phyloP scores from a whole-genome alignment of 2,329 filamentous ascomycete species.

The Trichoderma sp. region DNA sequence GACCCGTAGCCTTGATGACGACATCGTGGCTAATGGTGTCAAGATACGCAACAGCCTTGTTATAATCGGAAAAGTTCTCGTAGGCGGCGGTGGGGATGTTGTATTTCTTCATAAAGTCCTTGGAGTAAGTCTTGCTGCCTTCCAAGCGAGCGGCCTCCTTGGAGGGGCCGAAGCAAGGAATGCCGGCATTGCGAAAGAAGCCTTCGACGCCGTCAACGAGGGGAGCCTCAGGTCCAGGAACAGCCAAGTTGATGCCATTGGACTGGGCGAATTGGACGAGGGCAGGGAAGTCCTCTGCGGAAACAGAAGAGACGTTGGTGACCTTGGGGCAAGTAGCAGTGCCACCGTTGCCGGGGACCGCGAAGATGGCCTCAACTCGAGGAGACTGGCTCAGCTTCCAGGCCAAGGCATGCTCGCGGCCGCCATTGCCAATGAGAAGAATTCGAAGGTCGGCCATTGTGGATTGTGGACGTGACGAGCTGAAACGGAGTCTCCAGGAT shows the following conservation, averaged over 20 bases:
- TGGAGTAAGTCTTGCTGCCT: slow-evolving; percentile 94
- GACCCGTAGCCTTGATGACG: slow-evolving; percentile 90
- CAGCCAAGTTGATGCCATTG: slow-evolving; percentile 74
- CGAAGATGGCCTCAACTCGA: slow-evolving; percentile 70
- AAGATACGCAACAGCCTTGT: slow-evolving; percentile 70
- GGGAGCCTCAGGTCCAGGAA: slow-evolving; percentile 91
- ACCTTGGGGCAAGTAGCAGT: slow-evolving; percentile 70
- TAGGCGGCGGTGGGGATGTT: slow-evolving; percentile 88
- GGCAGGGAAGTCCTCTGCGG: slow-evolving; percentile 71
- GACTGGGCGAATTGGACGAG: slow-evolving; percentile 73
- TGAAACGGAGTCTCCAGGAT: background rate
- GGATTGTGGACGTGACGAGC: background rate
- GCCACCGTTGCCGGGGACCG: slow-evolving; percentile 80
- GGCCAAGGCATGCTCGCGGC: slow-evolving; percentile 88
- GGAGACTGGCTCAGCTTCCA: slow-evolving; percentile 90
- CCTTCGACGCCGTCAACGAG: slow-evolving; percentile 86
- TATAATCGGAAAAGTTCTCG: slow-evolving; percentile 80
- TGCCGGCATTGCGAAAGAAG: slow-evolving; percentile 71
- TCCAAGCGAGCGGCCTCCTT: slow-evolving; percentile 85
- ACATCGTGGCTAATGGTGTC: slow-evolving; percentile 68
- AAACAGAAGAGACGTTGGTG: slow-evolving; percentile 66
- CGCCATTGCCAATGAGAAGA: slow-evolving; percentile 88
- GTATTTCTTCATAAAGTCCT: slow-evolving; percentile 94
- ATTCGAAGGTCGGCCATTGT: slow-evolving; percentile 53
- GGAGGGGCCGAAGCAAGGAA: slow-evolving; percentile 82